These are phyloP conservation scores for Pseudopyrenochaeta lycopersici DNA, from an alignment of 2,329 filamentous ascomycete species.

Conservation along the genomic window DNA sequence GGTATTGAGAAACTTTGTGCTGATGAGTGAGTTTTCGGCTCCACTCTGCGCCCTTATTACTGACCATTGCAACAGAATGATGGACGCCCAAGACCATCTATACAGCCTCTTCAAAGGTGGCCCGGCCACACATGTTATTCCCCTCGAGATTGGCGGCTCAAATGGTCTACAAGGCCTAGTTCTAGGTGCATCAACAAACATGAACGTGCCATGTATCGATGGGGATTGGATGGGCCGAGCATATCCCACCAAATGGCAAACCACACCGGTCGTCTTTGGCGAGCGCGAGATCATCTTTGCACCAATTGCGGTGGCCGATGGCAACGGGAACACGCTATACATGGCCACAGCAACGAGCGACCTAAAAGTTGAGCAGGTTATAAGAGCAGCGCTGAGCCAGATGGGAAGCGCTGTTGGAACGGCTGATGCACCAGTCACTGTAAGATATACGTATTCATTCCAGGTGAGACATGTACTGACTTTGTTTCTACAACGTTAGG, in stretches of 20 bases:
- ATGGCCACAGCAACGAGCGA: constrained; percentile 50
- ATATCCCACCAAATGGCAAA: constrained; percentile 58
- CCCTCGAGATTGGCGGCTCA: constrained; percentile 58
- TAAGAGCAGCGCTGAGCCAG: constrained; percentile 47
- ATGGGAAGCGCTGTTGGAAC: constrained; percentile 48
- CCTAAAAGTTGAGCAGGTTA: constrained; percentile 50
- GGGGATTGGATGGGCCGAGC: constrained; percentile 60
- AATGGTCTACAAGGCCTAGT: constrained; percentile 55
- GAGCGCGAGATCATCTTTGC: constrained; percentile 51
- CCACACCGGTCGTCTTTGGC: constrained; percentile 54
- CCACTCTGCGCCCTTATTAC: background rate
- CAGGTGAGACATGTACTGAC: no score
- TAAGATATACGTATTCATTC: no score
- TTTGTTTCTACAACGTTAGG: constrained; percentile 4
- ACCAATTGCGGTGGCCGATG: constrained; percentile 51
- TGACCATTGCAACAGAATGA: constrained; percentile 35
- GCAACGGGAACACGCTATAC: constrained; percentile 53
- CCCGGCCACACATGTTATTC: constrained; percentile 48
- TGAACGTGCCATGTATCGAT: constrained; percentile 55
- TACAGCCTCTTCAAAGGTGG: constrained; percentile 44
- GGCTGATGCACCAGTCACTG: constrained; percentile 49
- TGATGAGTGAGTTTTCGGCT: constrained; percentile 45
- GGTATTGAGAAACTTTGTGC: constrained; percentile 55
- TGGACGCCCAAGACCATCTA: constrained; percentile 49
- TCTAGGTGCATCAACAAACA: constrained; percentile 48